Base-by-base conservation (phyloP, 345 rosid genomes). In the Citrus maxima region DNA sequence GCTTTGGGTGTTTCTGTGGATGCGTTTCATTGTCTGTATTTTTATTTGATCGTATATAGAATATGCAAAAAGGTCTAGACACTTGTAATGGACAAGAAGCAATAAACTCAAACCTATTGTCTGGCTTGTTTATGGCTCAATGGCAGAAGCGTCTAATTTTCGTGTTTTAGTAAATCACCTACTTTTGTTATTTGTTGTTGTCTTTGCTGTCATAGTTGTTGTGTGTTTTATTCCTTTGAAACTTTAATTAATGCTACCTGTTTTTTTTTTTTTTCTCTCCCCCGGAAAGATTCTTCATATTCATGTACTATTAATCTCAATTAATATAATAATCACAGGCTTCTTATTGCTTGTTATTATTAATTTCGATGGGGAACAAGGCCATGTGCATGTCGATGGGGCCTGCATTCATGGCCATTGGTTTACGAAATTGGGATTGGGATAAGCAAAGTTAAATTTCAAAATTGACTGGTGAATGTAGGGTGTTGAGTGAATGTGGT, bases 311-410 rank as follows among this genome's bases (percentile, higher is more conserved):
- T 13, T 46, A 67, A 38, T 16, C 32, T 72, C 42, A 22, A 8
- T 73, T 12, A 59, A 63, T 25, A 24, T 12, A 59, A 56, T 25
- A 35, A 32, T 58, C 30, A 28, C 42, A 67, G 49, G 68, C 68
- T 32, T 70, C 68, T 32, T 75, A 35, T 54, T 22, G 46, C 72
- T 16, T 32, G 67, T 46, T 51, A 14, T 64, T 59, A 25, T 56
- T 68, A 70, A 16, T 37, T 16, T 4, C 0, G 54, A 49, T 24
- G 73, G 94, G 90, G 91, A 89, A 83, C 95, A 89, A 25, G 81
- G 68, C 85, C 94, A 90, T 89, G 92, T 91, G 93, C 85, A 77
- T 80, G 83, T 73, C 74, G 83, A 83, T 87, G 90, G 90, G 82
- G 69, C 65, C 73, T 70, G 82, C 83, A 80, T 79, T 82, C 78